Evolutionary conservation across 2,329 filamentous ascomycete genomes (phyloP), one percentile per base, ranked within the genome.

Genomic region (Lachnellula suecica): DNA sequence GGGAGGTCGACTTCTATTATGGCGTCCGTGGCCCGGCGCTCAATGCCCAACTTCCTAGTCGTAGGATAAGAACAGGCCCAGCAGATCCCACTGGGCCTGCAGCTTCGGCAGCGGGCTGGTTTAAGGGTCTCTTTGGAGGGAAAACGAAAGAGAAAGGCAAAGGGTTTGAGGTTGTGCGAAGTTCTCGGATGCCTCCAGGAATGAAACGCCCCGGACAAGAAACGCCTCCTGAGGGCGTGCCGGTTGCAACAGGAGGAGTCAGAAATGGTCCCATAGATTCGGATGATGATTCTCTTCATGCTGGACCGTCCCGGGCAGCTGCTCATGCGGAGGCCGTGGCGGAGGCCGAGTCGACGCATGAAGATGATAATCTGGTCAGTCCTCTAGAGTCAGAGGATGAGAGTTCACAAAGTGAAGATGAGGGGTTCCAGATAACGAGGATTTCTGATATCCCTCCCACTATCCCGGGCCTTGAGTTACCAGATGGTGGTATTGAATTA

Each of bases 1-100:
- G 94, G 51, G 94, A 99, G 70, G 91, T 95, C 0, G 94, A 99
- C 69, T 96, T 96, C 64, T 97, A 97, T 71, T 97, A 99, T 64
- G 89, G 91, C 9, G 88, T 96, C 17, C 84, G 94, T 29, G 94
- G 94, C 0, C 90, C 91, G 19, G 91, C 93, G 1, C 74, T 97
- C 11, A 92, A 87, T 61, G 88, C 91, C 1, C 89, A 91, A 54
- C 84, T 84, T 3, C 88, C 88, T 0, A 91, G 89, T 19, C 82
- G 94, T 45, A 93, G 89, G 67, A 77, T 97, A 46, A 93, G 94
- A 64, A 99, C 94, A 4, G 94, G 94, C 0, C 94, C 94, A 2
- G 91, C 92, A 8, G 93, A 99, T 73, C 94, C 94, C 0, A 96
- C 92, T 34, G 90, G 92, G 1, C 91, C 92, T 0, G 89, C 96